Evolutionary conservation across 163 green algal species (phyloP).

Genomic region (Scenedesmus sp.): DNA sequence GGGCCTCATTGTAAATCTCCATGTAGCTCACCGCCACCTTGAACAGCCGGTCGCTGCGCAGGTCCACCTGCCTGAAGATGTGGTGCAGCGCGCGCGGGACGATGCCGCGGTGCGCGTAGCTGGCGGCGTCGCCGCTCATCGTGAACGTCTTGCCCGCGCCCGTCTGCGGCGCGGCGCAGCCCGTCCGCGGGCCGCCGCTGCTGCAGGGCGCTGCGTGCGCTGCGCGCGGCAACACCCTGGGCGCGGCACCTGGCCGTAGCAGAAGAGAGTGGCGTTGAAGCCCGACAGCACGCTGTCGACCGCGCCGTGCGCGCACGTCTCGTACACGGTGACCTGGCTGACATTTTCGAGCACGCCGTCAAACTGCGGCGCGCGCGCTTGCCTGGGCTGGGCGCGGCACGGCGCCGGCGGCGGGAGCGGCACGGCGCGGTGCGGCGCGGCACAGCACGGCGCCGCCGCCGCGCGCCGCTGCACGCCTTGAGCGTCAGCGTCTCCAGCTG

Average conservation of each 20-base stretch:
- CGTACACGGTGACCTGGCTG: slow-evolving; percentile 74
- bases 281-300: slow-evolving; percentile 73
- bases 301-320: slow-evolving; percentile 63
- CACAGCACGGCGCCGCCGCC: too few relatives aligned
- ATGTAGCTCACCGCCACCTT: slow-evolving; percentile 73
- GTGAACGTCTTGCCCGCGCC: slow-evolving; percentile 87
- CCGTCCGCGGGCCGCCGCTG: neutral
- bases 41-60: slow-evolving; percentile 73
- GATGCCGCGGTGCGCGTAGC: slow-evolving; percentile 75
- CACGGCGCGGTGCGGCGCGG: too few relatives aligned
- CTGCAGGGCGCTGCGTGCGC: neutral
- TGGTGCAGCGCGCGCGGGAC: slow-evolving; percentile 74
- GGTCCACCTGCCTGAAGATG: slow-evolving; percentile 77
- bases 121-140: slow-evolving; percentile 65
- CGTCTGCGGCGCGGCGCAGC: slow-evolving; percentile 59
- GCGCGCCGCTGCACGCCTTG: too few relatives aligned
- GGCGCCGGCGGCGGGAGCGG: too few relatives aligned
- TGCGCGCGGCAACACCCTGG: neutral
- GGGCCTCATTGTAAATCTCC: slow-evolving; percentile 85
- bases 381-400: too few relatives aligned
- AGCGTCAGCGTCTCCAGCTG: slow-evolving; percentile 71
- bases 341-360: slow-evolving; percentile 75
- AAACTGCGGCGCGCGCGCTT: slow-evolving; percentile 59
- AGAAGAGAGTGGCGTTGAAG: slow-evolving; percentile 83
- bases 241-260: slow-evolving; percentile 75